A percentile compares a stretch with the other conserved stretches of the same genome.
Conservation (phyloP, 306 rosid species). For the Pterocarpus macrocarpus region DNA sequence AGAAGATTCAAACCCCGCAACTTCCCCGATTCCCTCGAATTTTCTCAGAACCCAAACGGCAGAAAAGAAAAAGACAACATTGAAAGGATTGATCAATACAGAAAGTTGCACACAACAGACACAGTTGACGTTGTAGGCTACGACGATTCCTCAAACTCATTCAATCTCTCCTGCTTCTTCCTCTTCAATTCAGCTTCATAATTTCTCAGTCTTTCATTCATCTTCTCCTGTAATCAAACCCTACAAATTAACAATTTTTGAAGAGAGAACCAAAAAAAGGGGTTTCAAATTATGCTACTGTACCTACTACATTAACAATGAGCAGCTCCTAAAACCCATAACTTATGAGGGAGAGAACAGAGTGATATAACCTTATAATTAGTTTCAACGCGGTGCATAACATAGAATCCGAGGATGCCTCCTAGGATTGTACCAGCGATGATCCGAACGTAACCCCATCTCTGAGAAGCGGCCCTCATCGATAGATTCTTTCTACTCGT, state of each 20-base stretch:
- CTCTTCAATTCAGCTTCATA: conserved; percentile 76
- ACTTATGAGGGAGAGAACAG: conserved; percentile 4
- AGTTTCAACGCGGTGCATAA: conserved; percentile 77
- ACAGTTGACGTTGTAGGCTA: conserved; percentile 24
- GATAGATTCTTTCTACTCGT: conserved; percentile 7
- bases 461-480: conserved; percentile 53
- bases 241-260: conserved; percentile 10
- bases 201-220: conserved; percentile 70
- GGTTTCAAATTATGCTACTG: conserved; percentile 4
- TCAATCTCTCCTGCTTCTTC: conserved; percentile 61
- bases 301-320: background rate
- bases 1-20: background rate
- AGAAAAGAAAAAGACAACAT: background rate
- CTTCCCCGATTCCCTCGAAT: background rate
- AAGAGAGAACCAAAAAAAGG: conserved; percentile 11
- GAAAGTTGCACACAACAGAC: background rate
- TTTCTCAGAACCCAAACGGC: background rate
- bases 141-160: conserved; percentile 70
- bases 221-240: conserved; percentile 65
- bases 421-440: conserved; percentile 76
- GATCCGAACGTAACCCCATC: conserved; percentile 83
- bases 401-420: conserved; percentile 87
- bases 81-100: background rate
- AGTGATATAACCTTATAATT: conserved; percentile 70
- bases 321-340: background rate